Evolutionary conservation across 2,329 filamentous ascomycete species (phyloP).

Genomic region (Anthostomella pinea): DNA sequence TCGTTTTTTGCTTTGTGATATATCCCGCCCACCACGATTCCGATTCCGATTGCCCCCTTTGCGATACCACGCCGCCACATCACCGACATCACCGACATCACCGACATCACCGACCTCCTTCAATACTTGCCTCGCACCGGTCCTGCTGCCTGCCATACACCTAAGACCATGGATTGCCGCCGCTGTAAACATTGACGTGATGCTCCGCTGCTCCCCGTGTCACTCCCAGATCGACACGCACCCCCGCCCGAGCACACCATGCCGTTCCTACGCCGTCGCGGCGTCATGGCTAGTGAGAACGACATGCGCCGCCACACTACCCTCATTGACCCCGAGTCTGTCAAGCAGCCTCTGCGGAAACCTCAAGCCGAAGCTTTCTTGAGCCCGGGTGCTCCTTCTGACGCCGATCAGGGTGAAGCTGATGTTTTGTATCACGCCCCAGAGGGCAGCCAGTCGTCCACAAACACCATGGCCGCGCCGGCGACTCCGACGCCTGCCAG

Average conservation of each 20-base stretch:
- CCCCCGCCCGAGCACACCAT: conserved; percentile 37
- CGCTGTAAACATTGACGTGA: conserved; percentile 27
- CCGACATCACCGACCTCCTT: conserved; percentile 5
- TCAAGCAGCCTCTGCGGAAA: conserved; percentile 17
- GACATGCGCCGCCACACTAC: conserved; percentile 55
- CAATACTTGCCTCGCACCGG: conserved; percentile 7
- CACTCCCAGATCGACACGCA: conserved; percentile 12
- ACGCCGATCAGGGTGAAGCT: too few relatives aligned
- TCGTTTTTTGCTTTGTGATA: neutral
- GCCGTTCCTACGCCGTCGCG: conserved; percentile 61
- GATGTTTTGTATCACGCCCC: too few relatives aligned
- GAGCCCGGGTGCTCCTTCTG: conserved; percentile 12
- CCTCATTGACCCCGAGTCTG: conserved; percentile 27
- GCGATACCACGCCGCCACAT: too few relatives aligned
- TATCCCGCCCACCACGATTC: too few relatives aligned
- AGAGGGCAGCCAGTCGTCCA: too few relatives aligned
- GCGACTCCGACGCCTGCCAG: conserved; percentile 11
- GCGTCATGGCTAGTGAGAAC: conserved; percentile 57
- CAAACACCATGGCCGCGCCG: too few relatives aligned
- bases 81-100: too few relatives aligned
- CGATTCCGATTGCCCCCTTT: too few relatives aligned
- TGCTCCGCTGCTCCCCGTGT: conserved; percentile 18
- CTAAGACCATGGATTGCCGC: conserved; percentile 27
- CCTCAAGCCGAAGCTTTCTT: conserved; percentile 19
- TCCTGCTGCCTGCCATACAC: too few relatives aligned